Evolutionary conservation across 306 rosid species (phyloP), one percentile per base, ranked within the genome.

Genomic region (Corylus avellana): DNA sequence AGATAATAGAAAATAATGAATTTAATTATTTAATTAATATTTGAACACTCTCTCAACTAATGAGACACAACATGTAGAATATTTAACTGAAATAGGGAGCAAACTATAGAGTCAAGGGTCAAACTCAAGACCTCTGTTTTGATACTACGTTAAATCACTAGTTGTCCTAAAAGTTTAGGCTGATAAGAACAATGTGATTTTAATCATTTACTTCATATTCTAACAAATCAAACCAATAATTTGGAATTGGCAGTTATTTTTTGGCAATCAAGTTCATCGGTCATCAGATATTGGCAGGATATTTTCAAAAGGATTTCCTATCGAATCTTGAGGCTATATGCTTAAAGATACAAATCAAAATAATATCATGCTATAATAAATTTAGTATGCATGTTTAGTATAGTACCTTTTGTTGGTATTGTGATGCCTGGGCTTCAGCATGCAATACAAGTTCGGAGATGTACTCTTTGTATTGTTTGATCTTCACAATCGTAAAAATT

Each of bases 381-480:
- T 69, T 57, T 72, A 49, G 58, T 57, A 17, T n/a, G 74, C 74
- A 25, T 25, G 72, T 53, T 25, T 18, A 67, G 72, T 42, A 67
- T 17, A 4, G 53, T 86, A 92, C 98, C 98, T 95, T 91, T 84
- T 95, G 98, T 84, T 92, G 98, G 87, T 95, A 92, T 84, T 91
- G 97, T 66, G 83, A 79, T 64, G 98, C 86, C 81, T 95, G 98
- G 80, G 98, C 98, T 81, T 95, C 98, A 62, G 97, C 97, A 82
- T 92, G 98, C 89, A 95, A 73, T 75, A 92, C 84, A 83, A 95
- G 87, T 80, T 95, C 98, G 11, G 91, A 83, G 79, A 92, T 87
- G 82, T 95, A 95, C 71, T 92, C 97, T 79, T 83, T 90, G 89
- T 81, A 91, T 75, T 84, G 89, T 82, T 91, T 87, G 86, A 95